A percentile compares a stretch with the other conserved stretches of the same genome.
These are phyloP conservation scores for Coemansia sp. DNA, from an alignment of 192 early-diverging fungal species.

Conservation along the genomic window DNA sequence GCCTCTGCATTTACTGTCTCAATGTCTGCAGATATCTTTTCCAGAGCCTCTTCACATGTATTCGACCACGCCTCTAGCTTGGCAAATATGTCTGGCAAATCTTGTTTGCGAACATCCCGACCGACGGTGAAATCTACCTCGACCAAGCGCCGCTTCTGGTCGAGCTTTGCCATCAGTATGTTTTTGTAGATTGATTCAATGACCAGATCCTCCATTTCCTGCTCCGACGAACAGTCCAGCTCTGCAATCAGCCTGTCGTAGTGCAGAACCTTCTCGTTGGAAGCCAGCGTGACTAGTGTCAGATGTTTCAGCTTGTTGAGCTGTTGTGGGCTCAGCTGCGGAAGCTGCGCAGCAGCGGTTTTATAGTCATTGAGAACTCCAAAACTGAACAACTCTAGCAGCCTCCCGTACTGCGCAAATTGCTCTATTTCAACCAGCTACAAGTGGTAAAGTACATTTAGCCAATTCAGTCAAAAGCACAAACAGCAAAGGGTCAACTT, in stretches of 20 bases:
- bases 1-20: conserved; percentile 14
- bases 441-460: not conserved
- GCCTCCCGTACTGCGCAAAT: conserved; percentile 19
- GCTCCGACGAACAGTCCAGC: conserved; percentile 31
- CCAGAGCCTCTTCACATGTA: conserved; percentile 28
- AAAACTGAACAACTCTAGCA: conserved; percentile 40
- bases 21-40: conserved; percentile 14
- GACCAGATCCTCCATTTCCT: conserved; percentile 49
- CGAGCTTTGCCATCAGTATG: conserved; percentile 41
- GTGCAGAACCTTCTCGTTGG: conserved; percentile 20
- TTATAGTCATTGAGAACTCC: conserved; percentile 35
- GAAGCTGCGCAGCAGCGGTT: conserved; percentile 17
- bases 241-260: conserved; percentile 35
- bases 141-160: conserved; percentile 44
- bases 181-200: conserved; percentile 47
- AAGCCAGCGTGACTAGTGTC: conserved; percentile 38
- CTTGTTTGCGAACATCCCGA: conserved; percentile 37
- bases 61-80: conserved; percentile 31
- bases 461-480: not conserved
- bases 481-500: not conserved
- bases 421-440: conserved; percentile 32
- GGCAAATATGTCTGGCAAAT: conserved; percentile 29
- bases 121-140: conserved; percentile 44
- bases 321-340: conserved; percentile 24
- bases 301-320: conserved; percentile 43